Conservation (phyloP, 257 asterid genomes). For the Rubia yunnanensis region DNA sequence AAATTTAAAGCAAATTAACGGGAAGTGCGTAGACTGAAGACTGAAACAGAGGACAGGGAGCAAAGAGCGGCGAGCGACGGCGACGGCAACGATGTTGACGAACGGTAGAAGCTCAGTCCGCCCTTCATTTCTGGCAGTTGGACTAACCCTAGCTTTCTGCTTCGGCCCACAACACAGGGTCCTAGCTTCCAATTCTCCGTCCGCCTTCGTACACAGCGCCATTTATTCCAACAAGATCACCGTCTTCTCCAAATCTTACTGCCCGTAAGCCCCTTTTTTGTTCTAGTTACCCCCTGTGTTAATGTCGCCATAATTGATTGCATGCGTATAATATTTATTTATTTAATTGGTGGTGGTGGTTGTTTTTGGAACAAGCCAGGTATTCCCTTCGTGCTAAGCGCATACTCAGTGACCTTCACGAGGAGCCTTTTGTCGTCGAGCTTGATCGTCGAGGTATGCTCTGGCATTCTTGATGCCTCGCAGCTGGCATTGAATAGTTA, state of each 20-base stretch:
- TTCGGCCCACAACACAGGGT: conserved; percentile 34
- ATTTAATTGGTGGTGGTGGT: conserved; percentile 7
- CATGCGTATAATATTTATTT: no score
- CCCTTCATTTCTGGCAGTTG: conserved; percentile 32
- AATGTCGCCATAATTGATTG: no score
- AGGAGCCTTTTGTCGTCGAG: conserved; percentile 83
- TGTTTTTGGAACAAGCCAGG: conserved; percentile 30
- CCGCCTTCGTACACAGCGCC: conserved; percentile 81
- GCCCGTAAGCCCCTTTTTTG: conserved; percentile 54
- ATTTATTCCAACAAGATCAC: conserved; percentile 79
- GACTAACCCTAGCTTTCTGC: conserved; percentile 36
- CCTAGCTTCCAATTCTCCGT: conserved; percentile 70
- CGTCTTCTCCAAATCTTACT: conserved; percentile 90
- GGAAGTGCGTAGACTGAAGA: not conserved
- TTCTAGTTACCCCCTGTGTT: not conserved
- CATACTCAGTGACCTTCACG: conserved; percentile 60
- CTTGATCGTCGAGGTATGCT: conserved; percentile 86
- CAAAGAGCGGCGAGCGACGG: not conserved
- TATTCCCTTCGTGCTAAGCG: conserved; percentile 64
- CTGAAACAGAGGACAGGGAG: not conserved
- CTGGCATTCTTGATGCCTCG: not conserved
- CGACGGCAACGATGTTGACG: conserved; percentile 2
- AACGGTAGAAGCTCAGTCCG: conserved; percentile 18
- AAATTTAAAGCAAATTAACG: not conserved
- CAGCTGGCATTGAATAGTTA: not conserved